phyloP scores from a whole-genome alignment of 2,329 filamentous ascomycete genomes.

The Escovopsis weberi region DNA sequence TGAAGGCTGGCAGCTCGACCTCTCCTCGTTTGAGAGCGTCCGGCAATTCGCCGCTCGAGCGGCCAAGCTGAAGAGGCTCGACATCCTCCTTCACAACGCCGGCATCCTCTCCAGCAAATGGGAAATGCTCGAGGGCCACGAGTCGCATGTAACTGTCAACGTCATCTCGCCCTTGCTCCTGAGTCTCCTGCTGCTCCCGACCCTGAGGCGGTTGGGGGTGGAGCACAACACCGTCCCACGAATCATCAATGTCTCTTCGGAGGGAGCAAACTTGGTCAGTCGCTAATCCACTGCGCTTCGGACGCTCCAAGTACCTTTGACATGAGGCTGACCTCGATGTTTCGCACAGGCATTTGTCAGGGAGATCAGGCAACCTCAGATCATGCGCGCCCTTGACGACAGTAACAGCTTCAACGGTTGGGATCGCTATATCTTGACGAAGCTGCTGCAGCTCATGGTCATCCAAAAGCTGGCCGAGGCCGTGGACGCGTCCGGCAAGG shows the following conservation, averaged over 20 bases:
- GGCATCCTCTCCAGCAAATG: not conserved
- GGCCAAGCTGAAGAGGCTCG: slow-evolving; percentile 1
- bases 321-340: not conserved
- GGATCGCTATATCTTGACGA: slow-evolving; percentile 16
- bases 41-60: slow-evolving; percentile 3
- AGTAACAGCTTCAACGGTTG: slow-evolving; percentile 4
- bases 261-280: slow-evolving; percentile 11
- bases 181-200: slow-evolving; percentile 1
- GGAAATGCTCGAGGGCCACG: not conserved
- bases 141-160: slow-evolving; percentile 5
- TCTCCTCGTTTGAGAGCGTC: slow-evolving; percentile 5
- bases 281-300: no score
- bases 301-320: no score
- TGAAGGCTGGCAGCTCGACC: slow-evolving; percentile 7
- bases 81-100: slow-evolving; percentile 5
- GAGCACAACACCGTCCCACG: not conserved
- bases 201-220: not conserved
- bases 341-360: slow-evolving; percentile 17
- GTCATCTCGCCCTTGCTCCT: slow-evolving; percentile 5
- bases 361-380: slow-evolving; percentile 15
- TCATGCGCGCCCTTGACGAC: slow-evolving; percentile 20
- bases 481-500: slow-evolving; percentile 15
- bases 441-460: slow-evolving; percentile 17
- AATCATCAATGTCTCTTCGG: slow-evolving; percentile 16
- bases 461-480: slow-evolving; percentile 9